phyloP scores from a whole-genome alignment of 2,329 filamentous ascomycete species.

The Tolypocladium paradoxum region DNA sequence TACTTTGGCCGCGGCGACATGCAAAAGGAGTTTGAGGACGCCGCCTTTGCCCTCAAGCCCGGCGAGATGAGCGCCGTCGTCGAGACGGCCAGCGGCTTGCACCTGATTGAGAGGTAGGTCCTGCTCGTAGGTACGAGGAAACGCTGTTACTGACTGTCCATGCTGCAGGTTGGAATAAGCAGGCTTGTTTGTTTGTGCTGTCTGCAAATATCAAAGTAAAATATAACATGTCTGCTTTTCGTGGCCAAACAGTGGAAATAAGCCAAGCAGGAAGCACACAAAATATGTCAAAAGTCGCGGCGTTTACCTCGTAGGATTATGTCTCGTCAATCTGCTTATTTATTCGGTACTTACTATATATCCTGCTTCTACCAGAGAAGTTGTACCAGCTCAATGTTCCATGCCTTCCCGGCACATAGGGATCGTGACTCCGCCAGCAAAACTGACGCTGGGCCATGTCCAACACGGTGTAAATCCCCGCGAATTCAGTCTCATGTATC shows the following conservation, averaged over 20 bases:
- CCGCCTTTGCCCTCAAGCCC: constrained; percentile 78
- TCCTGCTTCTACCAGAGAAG: neutral
- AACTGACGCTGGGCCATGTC: neutral
- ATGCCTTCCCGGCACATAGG: neutral
- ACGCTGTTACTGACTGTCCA: neutral
- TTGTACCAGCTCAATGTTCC: neutral
- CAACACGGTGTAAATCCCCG: neutral
- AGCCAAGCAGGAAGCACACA: neutral
- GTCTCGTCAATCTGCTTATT: neutral
- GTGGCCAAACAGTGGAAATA: neutral
- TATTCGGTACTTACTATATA: neutral
- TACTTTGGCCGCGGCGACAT: constrained; percentile 93
- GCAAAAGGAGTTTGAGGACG: constrained; percentile 98
- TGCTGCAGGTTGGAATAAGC: constrained; percentile 4
- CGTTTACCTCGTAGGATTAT: neutral
- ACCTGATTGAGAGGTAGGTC: constrained; percentile 83
- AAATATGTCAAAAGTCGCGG: neutral
- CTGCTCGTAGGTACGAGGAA: no score
- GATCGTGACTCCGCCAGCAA: neutral
- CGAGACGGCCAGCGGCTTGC: constrained; percentile 86
- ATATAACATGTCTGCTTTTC: neutral
- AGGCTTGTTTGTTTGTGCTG: neutral
- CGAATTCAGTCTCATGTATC: neutral
- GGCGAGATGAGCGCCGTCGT: constrained; percentile 81
- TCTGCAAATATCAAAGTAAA: neutral